Evolutionary conservation across 345 rosid genomes (phyloP).

Genomic region (Camelina hispida): DNA sequence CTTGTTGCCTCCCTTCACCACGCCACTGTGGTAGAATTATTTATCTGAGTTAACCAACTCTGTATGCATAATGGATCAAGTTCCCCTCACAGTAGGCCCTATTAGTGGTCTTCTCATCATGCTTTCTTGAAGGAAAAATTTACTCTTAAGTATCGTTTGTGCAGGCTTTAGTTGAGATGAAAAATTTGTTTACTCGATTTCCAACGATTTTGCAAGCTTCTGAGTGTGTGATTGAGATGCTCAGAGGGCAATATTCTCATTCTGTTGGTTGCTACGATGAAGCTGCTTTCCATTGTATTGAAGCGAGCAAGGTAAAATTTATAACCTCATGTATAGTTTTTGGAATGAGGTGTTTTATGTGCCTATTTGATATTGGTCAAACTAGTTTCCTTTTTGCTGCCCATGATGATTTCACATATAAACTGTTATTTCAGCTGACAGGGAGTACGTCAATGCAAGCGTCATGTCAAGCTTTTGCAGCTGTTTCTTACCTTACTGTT

Average conservation of each 20-base stretch:
- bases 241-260: constrained; percentile 97
- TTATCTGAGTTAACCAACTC: constrained; percentile 5
- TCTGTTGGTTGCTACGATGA: constrained; percentile 92
- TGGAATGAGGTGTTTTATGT: constrained; percentile 23
- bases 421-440: constrained; percentile 62
- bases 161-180: constrained; percentile 95
- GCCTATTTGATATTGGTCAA: not conserved
- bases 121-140: constrained; percentile 10
- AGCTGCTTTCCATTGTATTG: constrained; percentile 92
- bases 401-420: constrained; percentile 6
- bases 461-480: constrained; percentile 92
- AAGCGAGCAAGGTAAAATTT: constrained; percentile 77
- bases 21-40: constrained; percentile 7
- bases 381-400: not conserved
- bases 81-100: constrained; percentile 29
- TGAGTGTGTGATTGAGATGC: constrained; percentile 95
- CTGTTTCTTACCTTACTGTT: constrained; percentile 84
- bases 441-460: constrained; percentile 92
- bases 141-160: not conserved
- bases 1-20: constrained; percentile 15
- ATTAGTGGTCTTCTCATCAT: not conserved
- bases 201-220: constrained; percentile 93
- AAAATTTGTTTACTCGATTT: constrained; percentile 79
- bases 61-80: not conserved
- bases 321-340: constrained; percentile 1